Evolutionary conservation across 352 stramenopile genomes (phyloP), one percentile per base, ranked within the genome.

Genomic region (Globisporangium mamillatum): DNA sequence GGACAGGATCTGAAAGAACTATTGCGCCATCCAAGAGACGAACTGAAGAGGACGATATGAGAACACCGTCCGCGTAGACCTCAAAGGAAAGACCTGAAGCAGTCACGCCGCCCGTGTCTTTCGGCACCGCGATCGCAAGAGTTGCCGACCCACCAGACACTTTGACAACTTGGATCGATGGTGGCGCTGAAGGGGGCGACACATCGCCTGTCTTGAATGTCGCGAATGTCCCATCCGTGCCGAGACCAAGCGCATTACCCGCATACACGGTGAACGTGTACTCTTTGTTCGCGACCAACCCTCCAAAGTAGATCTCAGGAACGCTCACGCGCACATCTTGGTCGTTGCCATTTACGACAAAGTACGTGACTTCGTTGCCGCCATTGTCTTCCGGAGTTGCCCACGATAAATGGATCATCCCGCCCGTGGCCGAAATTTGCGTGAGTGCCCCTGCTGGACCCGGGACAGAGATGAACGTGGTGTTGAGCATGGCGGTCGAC

Each of bases 211-310:
- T 91, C 54, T 34, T 59, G 54, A 88, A 77, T 0, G 25, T 69
- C 3, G 59, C 65, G 0, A 66, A 63, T 4, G 57, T 53, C 20
- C 79, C 69, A 55, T 88, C 73, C 1, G 73, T 79, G 24, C 74
- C 76, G 8, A 59, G 62, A 9, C 83, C 83, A 0, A 89, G 56
- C 24, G 57, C 68, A 60, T 91, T 91, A 4, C 29, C 67, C 1
- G 79, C 79, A 36, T 72, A 90, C 0, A 90, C 83, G 29, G 72
- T 77, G 58, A 91, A 85, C 1, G 76, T 71, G 25, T 90, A 90
- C 16, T 50, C 60, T 9, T 53, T 82, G 38, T 76, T 65, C 7
- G 78, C 79, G 5, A 81, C 25, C 8, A 91, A 68, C 0, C 74
- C 72, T 18, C 81, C 79, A 34, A 89, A 78, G 1, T 20, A 63